These are phyloP conservation scores for Hymenoscyphus linearis DNA, from an alignment of 2,329 filamentous ascomycete genomes.

Conservation along the genomic window DNA sequence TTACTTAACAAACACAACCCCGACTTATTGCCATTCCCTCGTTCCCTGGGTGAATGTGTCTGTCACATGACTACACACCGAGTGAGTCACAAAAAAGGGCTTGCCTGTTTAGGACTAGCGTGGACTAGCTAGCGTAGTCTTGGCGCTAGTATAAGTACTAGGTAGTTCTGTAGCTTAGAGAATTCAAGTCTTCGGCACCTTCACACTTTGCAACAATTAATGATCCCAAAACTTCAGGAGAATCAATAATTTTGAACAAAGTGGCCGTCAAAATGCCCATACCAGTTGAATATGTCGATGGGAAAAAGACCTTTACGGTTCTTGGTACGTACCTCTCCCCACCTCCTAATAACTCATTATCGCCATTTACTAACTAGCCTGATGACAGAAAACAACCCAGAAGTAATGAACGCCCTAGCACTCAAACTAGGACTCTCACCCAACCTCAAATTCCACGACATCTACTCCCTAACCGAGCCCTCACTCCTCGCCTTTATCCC, in stretches of 20 bases:
- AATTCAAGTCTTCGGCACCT: no score
- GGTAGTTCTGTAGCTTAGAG: no score
- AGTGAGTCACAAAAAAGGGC: no score
- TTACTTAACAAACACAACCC: no score
- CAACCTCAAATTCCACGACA: conserved; percentile 80
- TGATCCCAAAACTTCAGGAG: background rate
- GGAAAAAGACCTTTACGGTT: conserved; percentile 24
- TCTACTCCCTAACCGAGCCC: conserved; percentile 85
- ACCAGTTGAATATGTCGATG: conserved; percentile 15
- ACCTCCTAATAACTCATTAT: background rate
- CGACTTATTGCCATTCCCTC: no score
- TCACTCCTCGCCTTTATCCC: conserved; percentile 85
- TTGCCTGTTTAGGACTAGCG: no score
- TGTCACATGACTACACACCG: no score
- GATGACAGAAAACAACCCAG: conserved; percentile 66
- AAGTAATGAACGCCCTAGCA: conserved; percentile 79
- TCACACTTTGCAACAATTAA: no score
- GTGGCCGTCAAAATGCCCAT: conserved; percentile 16
- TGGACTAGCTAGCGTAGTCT: no score
- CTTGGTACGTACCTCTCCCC: conserved; percentile 13
- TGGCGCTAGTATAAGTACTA: no score
- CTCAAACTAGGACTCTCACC: conserved; percentile 76
- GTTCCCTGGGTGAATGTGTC: no score
- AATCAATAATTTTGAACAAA: background rate
- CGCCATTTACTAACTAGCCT: background rate